Percentiles rank a stretch among this genome's conserved stretches.
These are phyloP conservation scores for Citrus cavaleriei DNA, from an alignment of 345 rosid genomes.

Conservation along the genomic window DNA sequence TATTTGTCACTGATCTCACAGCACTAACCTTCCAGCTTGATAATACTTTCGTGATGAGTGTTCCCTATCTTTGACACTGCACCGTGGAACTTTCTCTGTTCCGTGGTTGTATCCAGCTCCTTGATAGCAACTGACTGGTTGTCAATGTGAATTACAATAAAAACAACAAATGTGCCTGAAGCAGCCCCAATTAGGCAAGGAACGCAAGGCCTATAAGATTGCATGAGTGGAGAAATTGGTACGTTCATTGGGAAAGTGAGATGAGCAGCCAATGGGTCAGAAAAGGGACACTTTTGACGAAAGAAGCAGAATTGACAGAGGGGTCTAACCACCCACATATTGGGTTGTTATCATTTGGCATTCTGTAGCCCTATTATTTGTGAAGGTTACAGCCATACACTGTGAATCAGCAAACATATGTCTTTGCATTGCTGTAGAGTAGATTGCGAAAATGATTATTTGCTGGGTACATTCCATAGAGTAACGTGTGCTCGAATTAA, in stretches of 20 bases:
- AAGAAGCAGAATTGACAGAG: slow-evolving; percentile 55
- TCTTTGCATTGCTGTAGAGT: slow-evolving; percentile 52
- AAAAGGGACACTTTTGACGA: slow-evolving; percentile 58
- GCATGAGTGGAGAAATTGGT: slow-evolving; percentile 18
- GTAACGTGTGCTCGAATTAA: slow-evolving; percentile 40
- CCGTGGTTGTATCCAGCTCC: slow-evolving; percentile 44
- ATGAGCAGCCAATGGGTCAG: slow-evolving; percentile 62
- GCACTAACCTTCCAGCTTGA: slow-evolving; percentile 73
- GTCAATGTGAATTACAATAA: slow-evolving; percentile 43
- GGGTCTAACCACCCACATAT: slow-evolving; percentile 66
- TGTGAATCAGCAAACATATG: slow-evolving; percentile 39
- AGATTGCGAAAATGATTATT: slow-evolving; percentile 33
- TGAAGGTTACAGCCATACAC: slow-evolving; percentile 65
- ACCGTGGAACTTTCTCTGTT: slow-evolving; percentile 64
- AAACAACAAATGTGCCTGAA: slow-evolving; percentile 41
- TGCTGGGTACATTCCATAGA: slow-evolving; percentile 70
- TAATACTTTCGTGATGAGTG: slow-evolving; percentile 73
- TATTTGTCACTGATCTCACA: slow-evolving; percentile 52
- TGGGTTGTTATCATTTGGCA: slow-evolving; percentile 49
- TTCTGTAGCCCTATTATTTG: slow-evolving; percentile 45
- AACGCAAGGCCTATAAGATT: slow-evolving; percentile 34
- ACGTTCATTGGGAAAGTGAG: slow-evolving; percentile 29
- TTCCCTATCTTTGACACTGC: slow-evolving; percentile 60
- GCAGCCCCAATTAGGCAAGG: slow-evolving; percentile 62
- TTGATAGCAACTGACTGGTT: slow-evolving; percentile 51